Evolutionary conservation across 371 early-diverging fungal species (phyloP), one percentile per base, ranked within the genome.

Genomic region (Mucor sp.): DNA sequence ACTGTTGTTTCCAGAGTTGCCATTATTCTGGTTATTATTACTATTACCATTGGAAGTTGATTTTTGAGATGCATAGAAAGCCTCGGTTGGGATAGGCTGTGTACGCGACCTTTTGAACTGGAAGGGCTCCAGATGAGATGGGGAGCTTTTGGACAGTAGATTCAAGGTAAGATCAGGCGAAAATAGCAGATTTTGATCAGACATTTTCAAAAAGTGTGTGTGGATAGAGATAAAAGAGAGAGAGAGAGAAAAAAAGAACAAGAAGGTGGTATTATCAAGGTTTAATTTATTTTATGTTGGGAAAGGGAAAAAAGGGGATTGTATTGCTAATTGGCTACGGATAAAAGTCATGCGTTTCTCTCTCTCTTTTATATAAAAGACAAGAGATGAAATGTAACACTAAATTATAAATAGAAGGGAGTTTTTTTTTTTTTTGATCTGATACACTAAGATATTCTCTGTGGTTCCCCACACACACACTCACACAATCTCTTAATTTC

Each of bases 71-170:
- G 70, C 55, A 44, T 59, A 70, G 32, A 65, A 44, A 11, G 48
- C 35, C 53, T 70, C 65, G 28, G 67, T 60, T 43, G 73, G 55
- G 50, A 62, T 30, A 21, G 69, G 68, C n/a, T 71, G 74, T 8
- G 68, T 48, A 63, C 69, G 75, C 63, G 71, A 69, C 59, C 69
- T 65, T 41, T 74, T 68, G 17, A 62, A 58, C 27, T 66, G 67
- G 50, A 72, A 65, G 9, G 70, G 63, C n/a, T 60, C 64, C 4
- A 74, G 55, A 27, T 72, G 68, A 28, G 76, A 75, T 56, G 76
- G 76, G 28, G 76, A 75, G 39, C 76, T 75, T 60, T 72, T 75
- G 6, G 76, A 75, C 11, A 72, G 69, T 35, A 68, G 56, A n/a
- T 67, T 57, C 35, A 74, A 23, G 48, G 41, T 60, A 27, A 63